These are phyloP conservation scores for Solidago caesia DNA, from an alignment of 129 eudicot genomes.

Conservation along the genomic window DNA sequence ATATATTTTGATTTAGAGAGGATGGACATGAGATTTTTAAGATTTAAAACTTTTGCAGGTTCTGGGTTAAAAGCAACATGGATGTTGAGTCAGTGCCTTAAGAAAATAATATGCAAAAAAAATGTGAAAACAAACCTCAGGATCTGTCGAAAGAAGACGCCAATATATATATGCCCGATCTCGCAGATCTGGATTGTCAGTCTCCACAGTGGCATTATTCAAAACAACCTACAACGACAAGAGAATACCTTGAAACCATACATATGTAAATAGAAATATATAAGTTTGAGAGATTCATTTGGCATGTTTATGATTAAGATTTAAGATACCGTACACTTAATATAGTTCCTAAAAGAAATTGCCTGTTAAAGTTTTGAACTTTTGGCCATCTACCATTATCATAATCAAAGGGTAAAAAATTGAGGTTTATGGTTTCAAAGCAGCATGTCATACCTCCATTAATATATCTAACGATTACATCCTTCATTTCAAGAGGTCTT, in stretches of 20 bases:
- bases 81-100: not conserved
- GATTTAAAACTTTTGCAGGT: not conserved
- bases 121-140: constrained; percentile 59
- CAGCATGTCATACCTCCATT: too few species aligned
- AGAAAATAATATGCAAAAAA: not conserved
- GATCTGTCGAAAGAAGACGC: constrained; percentile 98
- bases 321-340: not conserved
- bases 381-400: not conserved
- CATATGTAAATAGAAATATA: constrained; percentile 2
- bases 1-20: not conserved
- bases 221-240: constrained; percentile 65
- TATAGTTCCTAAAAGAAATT: not conserved
- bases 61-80: not conserved
- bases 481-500: not conserved
- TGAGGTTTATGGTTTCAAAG: not conserved
- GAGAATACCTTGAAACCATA: not conserved
- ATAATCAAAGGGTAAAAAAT: not conserved
- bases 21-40: not conserved
- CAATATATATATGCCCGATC: constrained; percentile 98
- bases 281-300: not conserved
- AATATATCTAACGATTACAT: not conserved
- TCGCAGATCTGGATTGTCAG: constrained; percentile 91
- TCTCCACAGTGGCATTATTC: constrained; percentile 98
- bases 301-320: not conserved
- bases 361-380: not conserved